Evolutionary conservation across 1,284 basidiomycete species (phyloP), one percentile per base, ranked within the genome.

Genomic region (Cryptococcus sp.): DNA sequence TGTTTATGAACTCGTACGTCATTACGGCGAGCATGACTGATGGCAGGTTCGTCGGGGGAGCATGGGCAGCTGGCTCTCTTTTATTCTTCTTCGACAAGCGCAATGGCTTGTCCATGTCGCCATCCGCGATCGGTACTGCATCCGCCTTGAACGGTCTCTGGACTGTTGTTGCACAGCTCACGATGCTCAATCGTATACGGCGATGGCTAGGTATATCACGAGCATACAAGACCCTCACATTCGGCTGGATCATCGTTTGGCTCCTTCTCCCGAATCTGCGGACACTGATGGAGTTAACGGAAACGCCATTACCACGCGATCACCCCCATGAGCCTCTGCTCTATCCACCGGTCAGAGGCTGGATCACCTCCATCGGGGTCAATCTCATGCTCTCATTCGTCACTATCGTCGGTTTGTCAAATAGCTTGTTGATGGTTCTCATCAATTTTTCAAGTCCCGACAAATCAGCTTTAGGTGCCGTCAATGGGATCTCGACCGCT

Each of bases 101-200:
- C 28, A 21, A 36, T 62, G 61, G 57, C 72, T 2, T 43, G 7
- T 21, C 21, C 5, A 43, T 43, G 41, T 43, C 41, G 21, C 41
- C 41, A 7, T 60, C 65, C 14, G 65, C 67, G 1, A 74, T 73
- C 9, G 73, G 73, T n/a, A 59, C 60, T 4, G 66, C 70, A 0
- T 56, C 73, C 24, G 64, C 72, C 1, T 37, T 73, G 44, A 72
- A 73, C 50, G 73, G 73, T 10, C 11, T 73, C 14, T 71, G 67
- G 66, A 65, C 70, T 0, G 64, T 75, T 34, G 53, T 63, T 1
- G 66, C 66, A 39, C 73, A 75, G 49, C 49, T 75, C 14, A 53
- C 67, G 1, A 56, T 74, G 19, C 61, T 75, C 14, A 69, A 62
- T 19, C 62, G 65, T 1, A 61, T 75, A 18, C 63, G 69, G 9